Percentiles rank a stretch among this genome's conserved stretches.
These are phyloP conservation scores for Rosa persica DNA, from an alignment of 306 rosid species.

Conservation along the genomic window DNA sequence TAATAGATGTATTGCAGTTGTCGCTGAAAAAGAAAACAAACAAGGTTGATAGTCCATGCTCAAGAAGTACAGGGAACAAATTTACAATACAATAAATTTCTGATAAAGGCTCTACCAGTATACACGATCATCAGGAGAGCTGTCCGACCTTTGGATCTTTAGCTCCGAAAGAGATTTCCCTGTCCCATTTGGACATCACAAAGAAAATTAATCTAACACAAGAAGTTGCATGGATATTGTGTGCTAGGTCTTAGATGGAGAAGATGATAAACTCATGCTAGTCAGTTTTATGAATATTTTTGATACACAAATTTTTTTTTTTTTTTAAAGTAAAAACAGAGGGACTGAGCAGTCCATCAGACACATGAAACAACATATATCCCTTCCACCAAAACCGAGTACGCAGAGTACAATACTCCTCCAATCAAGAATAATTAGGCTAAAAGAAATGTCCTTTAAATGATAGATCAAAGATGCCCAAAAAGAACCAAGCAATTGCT, in stretches of 20 bases:
- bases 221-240: not conserved
- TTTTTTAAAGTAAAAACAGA: no score
- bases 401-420: no score
- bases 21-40: conserved; percentile 44
- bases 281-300: no score
- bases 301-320: no score
- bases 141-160: conserved; percentile 28
- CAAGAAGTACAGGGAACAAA: not conserved
- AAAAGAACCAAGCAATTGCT: no score
- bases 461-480: no score
- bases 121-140: conserved; percentile 41
- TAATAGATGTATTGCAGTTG: conserved; percentile 80
- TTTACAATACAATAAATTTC: not conserved
- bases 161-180: conserved; percentile 32
- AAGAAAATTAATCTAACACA: not conserved
- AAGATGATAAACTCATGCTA: not conserved
- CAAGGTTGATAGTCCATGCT: not conserved
- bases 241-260: no score
- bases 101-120: conserved; percentile 51
- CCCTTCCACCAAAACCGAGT: no score
- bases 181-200: conserved; percentile 21
- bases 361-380: no score
- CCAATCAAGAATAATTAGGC: not conserved
- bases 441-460: no score
- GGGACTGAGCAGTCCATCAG: no score